Conservation (phyloP, 257 asterid species). For the Nicotiana otophora region DNA sequence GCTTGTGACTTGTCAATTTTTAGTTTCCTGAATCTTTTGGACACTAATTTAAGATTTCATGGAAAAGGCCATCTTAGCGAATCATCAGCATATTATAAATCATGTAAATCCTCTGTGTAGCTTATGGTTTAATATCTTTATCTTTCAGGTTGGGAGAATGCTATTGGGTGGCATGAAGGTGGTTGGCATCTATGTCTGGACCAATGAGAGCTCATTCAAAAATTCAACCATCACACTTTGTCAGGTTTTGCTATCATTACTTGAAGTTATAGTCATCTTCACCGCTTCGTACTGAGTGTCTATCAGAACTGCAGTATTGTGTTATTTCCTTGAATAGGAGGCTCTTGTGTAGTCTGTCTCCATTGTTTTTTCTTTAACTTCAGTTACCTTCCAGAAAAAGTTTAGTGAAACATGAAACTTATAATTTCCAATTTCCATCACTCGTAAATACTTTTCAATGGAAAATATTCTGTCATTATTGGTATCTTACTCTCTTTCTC, state of each 20-base stretch:
- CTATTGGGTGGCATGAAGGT: constrained; percentile 88
- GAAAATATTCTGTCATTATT: not conserved
- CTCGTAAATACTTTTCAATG: not conserved
- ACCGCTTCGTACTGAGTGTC: not conserved
- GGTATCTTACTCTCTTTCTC: not conserved
- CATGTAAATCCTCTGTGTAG: not conserved
- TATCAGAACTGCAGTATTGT: not conserved
- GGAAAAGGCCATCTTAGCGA: not conserved
- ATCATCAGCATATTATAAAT: not conserved
- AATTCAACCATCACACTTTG: constrained; percentile 65
- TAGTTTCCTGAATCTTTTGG: not conserved
- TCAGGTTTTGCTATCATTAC: constrained; percentile 51
- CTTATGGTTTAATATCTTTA: not conserved
- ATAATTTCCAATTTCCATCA: not conserved
- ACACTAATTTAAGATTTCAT: not conserved
- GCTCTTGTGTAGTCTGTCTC: not conserved
- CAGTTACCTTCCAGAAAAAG: not conserved
- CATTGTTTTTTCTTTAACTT: not conserved
- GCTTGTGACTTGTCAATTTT: not conserved
- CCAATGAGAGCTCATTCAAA: constrained; percentile 74
- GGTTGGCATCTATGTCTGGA: constrained; percentile 83
- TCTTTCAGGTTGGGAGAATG: constrained; percentile 82
- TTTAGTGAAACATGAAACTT: not conserved
- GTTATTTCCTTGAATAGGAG: not conserved
- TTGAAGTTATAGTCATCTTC: not conserved